phyloP scores from a whole-genome alignment of 805 yeast species.

The Candida chilensis region DNA sequence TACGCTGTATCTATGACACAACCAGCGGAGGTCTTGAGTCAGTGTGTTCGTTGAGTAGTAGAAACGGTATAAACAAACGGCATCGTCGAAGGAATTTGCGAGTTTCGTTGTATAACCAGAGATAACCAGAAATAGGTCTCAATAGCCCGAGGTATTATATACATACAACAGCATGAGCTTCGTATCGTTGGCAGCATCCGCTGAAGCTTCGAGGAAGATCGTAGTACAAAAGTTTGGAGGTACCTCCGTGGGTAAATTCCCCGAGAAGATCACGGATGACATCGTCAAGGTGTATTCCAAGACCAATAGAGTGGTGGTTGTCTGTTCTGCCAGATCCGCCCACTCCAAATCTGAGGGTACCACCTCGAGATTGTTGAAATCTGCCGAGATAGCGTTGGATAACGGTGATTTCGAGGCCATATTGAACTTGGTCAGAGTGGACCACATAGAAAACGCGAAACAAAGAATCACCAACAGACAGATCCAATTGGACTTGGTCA shows the following conservation, averaged over 20 bases:
- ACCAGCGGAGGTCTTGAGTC: too few relatives aligned
- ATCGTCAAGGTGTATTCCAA: constrained; percentile 63
- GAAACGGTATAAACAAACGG: too few relatives aligned
- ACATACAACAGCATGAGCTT: too few relatives aligned
- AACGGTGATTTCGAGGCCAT: constrained; percentile 49
- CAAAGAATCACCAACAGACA: constrained; percentile 31
- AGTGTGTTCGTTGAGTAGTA: too few relatives aligned
- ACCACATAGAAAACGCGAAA: constrained; percentile 71
- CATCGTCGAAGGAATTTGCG: too few relatives aligned
- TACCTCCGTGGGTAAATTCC: constrained; percentile 93
- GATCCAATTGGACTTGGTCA: constrained; percentile 44
- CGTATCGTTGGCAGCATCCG: too few relatives aligned
- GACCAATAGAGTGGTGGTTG: constrained; percentile 74
- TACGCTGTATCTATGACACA: too few relatives aligned
- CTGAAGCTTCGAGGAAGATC: neutral
- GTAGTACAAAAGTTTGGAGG: constrained; percentile 92
- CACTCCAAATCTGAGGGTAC: constrained; percentile 92
- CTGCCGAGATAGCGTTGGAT: constrained; percentile 74
- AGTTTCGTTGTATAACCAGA: too few relatives aligned
- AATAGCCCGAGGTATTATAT: too few relatives aligned
- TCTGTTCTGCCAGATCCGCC: constrained; percentile 92
- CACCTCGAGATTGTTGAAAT: constrained; percentile 71
- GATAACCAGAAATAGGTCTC: too few relatives aligned
- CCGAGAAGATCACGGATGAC: constrained; percentile 75
- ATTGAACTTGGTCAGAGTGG: constrained; percentile 62